Evolutionary conservation across 2,329 filamentous ascomycete species (phyloP).

Genomic region (Fusarium sarcochroum): DNA sequence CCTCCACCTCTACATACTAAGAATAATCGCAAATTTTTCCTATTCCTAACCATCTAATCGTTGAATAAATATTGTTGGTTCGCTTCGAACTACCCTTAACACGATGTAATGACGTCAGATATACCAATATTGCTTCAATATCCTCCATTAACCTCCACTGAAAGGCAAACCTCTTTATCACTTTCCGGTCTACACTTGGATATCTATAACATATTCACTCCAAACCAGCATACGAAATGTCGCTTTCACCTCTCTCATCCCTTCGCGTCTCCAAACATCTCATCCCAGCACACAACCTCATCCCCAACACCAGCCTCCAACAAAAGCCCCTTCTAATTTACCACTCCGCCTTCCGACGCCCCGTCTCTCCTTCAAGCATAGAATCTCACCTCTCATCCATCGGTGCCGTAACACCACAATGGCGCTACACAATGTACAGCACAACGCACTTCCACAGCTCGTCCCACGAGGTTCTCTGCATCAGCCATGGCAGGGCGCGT

Average conservation of each 20-base stretch:
- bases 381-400: conserved; percentile 68
- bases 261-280: conserved; percentile 70
- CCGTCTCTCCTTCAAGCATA: conserved; percentile 62
- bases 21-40: too few relatives aligned
- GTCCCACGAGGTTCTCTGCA: conserved; percentile 75
- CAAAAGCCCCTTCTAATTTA: conserved; percentile 76
- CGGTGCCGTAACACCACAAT: conserved; percentile 72
- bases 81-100: conserved; percentile 4
- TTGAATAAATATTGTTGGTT: neutral
- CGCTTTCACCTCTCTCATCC: conserved; percentile 54
- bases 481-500: conserved; percentile 69
- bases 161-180: too few relatives aligned
- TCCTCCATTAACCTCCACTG: neutral
- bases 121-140: neutral
- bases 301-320: conserved; percentile 76
- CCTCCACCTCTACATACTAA: too few relatives aligned
- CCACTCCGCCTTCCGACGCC: conserved; percentile 66
- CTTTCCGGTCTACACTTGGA: too few relatives aligned
- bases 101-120: conserved; percentile 8
- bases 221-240: conserved; percentile 7
- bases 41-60: too few relatives aligned
- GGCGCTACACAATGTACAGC: conserved; percentile 78
- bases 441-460: conserved; percentile 77
- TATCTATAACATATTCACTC: neutral
- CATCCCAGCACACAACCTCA: conserved; percentile 69